A percentile compares a stretch with the other conserved stretches of the same genome.
Evolutionary conservation across 257 asterid genomes (phyloP).

Genomic region (Ilex aquifolium): DNA sequence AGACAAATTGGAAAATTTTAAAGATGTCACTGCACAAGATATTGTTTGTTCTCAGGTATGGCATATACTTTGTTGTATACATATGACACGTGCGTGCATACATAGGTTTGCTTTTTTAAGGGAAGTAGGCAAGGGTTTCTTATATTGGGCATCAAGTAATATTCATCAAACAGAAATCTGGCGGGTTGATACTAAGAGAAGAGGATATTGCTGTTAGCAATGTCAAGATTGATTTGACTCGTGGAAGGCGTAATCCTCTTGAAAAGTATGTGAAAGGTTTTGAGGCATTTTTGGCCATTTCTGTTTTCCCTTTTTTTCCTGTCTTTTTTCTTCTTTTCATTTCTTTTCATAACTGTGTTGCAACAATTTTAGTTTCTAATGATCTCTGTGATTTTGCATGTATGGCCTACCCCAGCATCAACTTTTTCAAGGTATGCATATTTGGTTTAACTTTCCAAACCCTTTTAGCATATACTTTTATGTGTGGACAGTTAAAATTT

Average conservation of each 20-base stretch:
- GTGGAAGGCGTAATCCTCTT: constrained; percentile 81
- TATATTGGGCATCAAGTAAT: neutral
- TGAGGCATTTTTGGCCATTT: neutral
- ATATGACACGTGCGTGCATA: too few species aligned
- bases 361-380: constrained; percentile 3
- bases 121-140: too few species aligned
- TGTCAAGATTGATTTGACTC: constrained; percentile 79
- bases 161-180: constrained; percentile 42
- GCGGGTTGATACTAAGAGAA: constrained; percentile 45
- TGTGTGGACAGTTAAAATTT: too few species aligned
- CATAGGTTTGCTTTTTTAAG: neutral
- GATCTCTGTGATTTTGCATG: constrained; percentile 19
- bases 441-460: too few species aligned
- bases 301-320: neutral
- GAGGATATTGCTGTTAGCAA: constrained; percentile 88
- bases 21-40: constrained; percentile 80
- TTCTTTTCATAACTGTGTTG: constrained; percentile 2
- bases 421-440: constrained; percentile 71
- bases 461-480: too few species aligned
- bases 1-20: constrained; percentile 66
- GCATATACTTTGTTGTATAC: too few species aligned
- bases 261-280: constrained; percentile 47
- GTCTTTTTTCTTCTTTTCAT: constrained; percentile 1
- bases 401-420: constrained; percentile 55
- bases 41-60: constrained; percentile 85